Evolutionary conservation across 768 basidiomycete species (phyloP), one percentile per base, ranked within the genome.

Genomic region (Russula dissimulans): DNA sequence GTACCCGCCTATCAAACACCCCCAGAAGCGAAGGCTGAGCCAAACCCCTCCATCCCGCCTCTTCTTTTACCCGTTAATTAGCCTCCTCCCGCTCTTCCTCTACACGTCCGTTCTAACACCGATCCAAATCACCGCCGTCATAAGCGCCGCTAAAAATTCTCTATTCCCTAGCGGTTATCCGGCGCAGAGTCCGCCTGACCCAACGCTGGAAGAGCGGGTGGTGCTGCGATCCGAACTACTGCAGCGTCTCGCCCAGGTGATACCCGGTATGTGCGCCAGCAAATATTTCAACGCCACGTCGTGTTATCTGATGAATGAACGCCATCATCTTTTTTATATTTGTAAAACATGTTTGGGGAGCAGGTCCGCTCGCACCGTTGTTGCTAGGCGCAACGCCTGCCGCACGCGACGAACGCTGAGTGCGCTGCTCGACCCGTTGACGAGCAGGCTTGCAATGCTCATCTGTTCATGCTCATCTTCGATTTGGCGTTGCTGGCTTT

Each of bases 161-260:
- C 77, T 98, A 31, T 98, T 95, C 69, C 95, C 95, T 4, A 84
- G 85, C 62, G 95, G 95, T 14, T 91, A 91, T 72, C 93, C 92
- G 1, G 89, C 81, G 0, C 82, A 85, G 0, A 71, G 84, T 0
- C 83, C 87, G 1, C 74, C 80, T 1, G 89, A 91, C 46, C 95
- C 94, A 17, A 83, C 86, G 0, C 74, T 75, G 1, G 89, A 89
- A 64, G 92, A 95, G 71, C 87, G 91, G 65, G 74, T 75, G 2
- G 78, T 74, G 38, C 75, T 91, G 51, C 79, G 81, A 34, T 62
- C 68, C 9, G 67, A 69, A 48, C 62, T 82, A 4, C 72, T 79
- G 47, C 58, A 66, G 56, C 68, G 79, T 36, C 44, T 87, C 1
- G 60, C 67, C 0, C 72, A 74, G 45, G 41, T 72, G 6, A 59